phyloP scores from a whole-genome alignment of 164 flowering plant genomes.

The Vitis amurensis region DNA sequence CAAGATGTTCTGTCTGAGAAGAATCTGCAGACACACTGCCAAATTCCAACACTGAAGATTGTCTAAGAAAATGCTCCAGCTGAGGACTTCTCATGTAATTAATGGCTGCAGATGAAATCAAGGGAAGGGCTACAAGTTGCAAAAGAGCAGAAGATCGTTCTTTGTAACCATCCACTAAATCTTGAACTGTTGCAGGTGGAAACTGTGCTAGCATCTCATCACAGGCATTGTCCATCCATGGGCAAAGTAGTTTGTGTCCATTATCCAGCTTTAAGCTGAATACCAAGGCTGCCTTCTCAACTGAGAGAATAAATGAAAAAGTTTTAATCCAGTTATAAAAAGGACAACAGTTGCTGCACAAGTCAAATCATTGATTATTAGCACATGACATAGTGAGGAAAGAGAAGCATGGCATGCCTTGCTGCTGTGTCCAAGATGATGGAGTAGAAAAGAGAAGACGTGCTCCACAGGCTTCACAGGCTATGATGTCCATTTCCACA shows the following conservation, averaged over 20 bases:
- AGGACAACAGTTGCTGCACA: neutral
- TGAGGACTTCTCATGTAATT: conserved; percentile 63
- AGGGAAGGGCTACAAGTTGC: conserved; percentile 72
- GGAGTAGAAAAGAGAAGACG: conserved; percentile 91
- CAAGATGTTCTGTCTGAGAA: conserved; percentile 27
- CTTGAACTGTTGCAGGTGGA: conserved; percentile 59
- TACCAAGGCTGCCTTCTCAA: conserved; percentile 90
- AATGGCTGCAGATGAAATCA: conserved; percentile 61
- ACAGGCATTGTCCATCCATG: conserved; percentile 88
- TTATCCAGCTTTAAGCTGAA: conserved; percentile 90
- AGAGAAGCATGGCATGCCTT: conserved; percentile 50
- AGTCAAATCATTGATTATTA: neutral
- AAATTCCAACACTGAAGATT: conserved; percentile 29
- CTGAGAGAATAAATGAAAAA: conserved; percentile 33
- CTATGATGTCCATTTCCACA: conserved; percentile 79
- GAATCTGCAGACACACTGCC: conserved; percentile 24
- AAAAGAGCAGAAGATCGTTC: conserved; percentile 51
- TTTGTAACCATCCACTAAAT: conserved; percentile 63
- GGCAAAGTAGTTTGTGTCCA: conserved; percentile 86
- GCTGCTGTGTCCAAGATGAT: conserved; percentile 76
- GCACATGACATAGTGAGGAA: neutral
- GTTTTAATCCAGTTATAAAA: neutral
- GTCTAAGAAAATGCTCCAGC: conserved; percentile 60
- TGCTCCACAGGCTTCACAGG: conserved; percentile 88
- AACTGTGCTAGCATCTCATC: conserved; percentile 76